Evolutionary conservation across 2,329 filamentous ascomycete species (phyloP), one percentile per base, ranked within the genome.

Genomic region (Cladobotryum mycophilum): DNA sequence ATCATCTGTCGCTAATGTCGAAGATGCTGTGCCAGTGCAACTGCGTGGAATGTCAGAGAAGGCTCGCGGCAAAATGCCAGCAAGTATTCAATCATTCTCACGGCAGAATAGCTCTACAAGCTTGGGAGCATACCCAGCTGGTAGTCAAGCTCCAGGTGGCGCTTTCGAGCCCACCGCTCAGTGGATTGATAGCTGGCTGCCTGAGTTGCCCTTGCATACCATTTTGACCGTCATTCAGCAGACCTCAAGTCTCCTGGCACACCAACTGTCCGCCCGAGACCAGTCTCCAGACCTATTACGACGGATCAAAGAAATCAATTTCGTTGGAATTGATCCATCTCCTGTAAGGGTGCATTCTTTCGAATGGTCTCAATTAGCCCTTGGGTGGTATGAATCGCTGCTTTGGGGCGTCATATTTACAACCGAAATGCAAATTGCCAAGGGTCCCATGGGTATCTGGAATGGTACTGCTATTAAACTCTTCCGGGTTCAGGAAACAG

Each of bases 111-210:
- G 90, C 67, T 88, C 85, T 25, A 88, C 88, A 1, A 96, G 89
- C 61, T 75, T 96, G 35, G 81, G 76, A 52, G 83, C 82, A 59
- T 76, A 85, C 61, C 80, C 84, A 12, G 74, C 78, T 38, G 70
- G 81, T 20, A 76, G 78, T 15, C 74, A 79, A 51, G 77, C 80
- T 2, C 70, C 77, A 11, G 73, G 72, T 35, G 73, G 72, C 36
- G 77, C 71, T 17, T 97, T 97, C 63, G 84, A 85, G 56, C 89
- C 92, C 3, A 88, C 89, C 5, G 73, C 85, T 6, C 75, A 82
- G 50, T 97, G 93, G 91, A 88, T 97, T 57, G 90, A 96, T 59
- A 86, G 82, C 49, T 97, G 92, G 92, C 80, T 96, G n/a, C 87
- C 89, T 0, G 88, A 95, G 61, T 75, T 96, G 30, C 90, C 91